Base-by-base conservation (phyloP, 2,329 filamentous ascomycete species). In the Exophiala oligosperma region DNA sequence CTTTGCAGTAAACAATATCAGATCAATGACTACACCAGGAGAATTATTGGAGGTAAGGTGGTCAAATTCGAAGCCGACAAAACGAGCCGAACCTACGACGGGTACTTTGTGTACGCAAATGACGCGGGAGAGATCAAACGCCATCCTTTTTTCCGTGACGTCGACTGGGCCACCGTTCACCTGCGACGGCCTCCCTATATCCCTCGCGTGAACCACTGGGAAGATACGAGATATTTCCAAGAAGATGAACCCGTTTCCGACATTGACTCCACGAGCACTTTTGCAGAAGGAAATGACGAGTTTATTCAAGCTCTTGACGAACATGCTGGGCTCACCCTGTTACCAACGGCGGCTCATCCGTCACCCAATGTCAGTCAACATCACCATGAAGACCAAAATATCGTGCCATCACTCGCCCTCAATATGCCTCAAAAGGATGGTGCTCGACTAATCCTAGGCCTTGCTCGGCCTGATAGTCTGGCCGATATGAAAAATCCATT, bases 151-250 rank as follows among this genome's bases (percentile, higher is more conserved):
- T 97, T 97, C 76, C 81, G 81, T 56, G 84, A 85, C 50, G 84
- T 95, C 14, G 82, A 84, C 1, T 97, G 91, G 94, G 84, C 89
- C 12, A 83, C 82, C 0, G 74, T 96, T 14, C 89, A 94, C 68
- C 74, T 82, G 35, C 81, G 84, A 55, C 77, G 78, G 7, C 92
- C 93, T 0, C 92, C 92, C 0, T 93, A 95, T 67, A 78, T 95
- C 0, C 93, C 93, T 0, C 81, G 85, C 8, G 86, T 97, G 24
- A 79, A 79, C 40, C 77, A 79, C 29, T 77, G 81, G 63, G 87
- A 89, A 52, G 89, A 92, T 69, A 94, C 92, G 1, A 90, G 89
- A 67, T 97, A 96, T 71, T 97, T 97, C 69, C 90, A 96, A 58
- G 88, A 92, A 50, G 90, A 91, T 63, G 85, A 90, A 41, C 80